phyloP scores from a whole-genome alignment of 495 filamentous ascomycete genomes.

The Cercophora samala region DNA sequence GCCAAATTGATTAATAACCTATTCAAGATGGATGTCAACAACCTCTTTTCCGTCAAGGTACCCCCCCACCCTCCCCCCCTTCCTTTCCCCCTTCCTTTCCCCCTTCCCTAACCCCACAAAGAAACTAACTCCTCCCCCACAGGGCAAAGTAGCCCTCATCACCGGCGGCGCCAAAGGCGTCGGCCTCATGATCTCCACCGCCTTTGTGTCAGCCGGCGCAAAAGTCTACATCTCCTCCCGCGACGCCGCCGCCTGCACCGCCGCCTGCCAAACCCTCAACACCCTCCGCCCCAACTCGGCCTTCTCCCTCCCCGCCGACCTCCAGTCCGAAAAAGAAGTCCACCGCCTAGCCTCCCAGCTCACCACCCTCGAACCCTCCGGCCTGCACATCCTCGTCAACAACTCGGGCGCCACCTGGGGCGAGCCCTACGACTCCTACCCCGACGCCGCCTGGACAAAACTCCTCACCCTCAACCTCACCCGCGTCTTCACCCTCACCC shows the following conservation, averaged over 20 bases:
- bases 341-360: conserved; percentile 62
- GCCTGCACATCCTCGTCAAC: conserved; percentile 74
- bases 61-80: conserved; percentile 16
- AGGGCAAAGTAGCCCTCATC: conserved; percentile 43
- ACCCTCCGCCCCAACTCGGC: conserved; percentile 24
- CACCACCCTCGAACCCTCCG: conserved; percentile 51
- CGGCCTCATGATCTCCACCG: conserved; percentile 77
- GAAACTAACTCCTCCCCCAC: not conserved
- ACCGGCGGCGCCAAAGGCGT: conserved; percentile 56
- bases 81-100: not conserved
- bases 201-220: conserved; percentile 73
- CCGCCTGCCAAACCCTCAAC: conserved; percentile 32
- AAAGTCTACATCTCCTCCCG: conserved; percentile 85
- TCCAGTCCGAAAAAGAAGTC: conserved; percentile 48
- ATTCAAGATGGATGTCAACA: conserved; percentile 54
- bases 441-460: conserved; percentile 66
- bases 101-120: not conserved
- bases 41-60: conserved; percentile 59
- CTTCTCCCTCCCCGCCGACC: conserved; percentile 39
- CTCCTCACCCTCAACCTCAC: conserved; percentile 78
- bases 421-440: conserved; percentile 65
- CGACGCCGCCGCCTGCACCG: conserved; percentile 36
- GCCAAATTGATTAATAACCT: too few species aligned
- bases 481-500: conserved; percentile 74
- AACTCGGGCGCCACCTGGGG: conserved; percentile 82